Evolutionary conservation across 768 basidiomycete species (phyloP).

Genomic region (Amanita molliuscula): DNA sequence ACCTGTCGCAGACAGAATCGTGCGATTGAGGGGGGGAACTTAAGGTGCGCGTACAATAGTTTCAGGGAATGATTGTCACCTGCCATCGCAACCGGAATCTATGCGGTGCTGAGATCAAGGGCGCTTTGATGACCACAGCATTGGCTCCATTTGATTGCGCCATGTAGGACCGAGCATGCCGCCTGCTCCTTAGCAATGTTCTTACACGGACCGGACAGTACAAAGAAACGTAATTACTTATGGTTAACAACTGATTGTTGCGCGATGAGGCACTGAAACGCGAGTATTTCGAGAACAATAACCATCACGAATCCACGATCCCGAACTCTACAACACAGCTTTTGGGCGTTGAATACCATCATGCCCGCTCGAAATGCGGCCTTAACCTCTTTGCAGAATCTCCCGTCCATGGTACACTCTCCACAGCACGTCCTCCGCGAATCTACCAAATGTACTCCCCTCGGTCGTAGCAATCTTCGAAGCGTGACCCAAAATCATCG

Average conservation of each 20-base stretch:
- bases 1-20: constrained; percentile 4
- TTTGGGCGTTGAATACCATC: not conserved
- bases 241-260: no score
- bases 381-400: constrained; percentile 39
- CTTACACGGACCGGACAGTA: not conserved
- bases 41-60: not conserved
- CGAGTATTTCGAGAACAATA: not conserved
- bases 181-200: not conserved
- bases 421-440: constrained; percentile 61
- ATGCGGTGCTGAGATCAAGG: constrained; percentile 6
- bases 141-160: not conserved
- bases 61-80: constrained; percentile 4
- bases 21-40: not conserved
- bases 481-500: constrained; percentile 53
- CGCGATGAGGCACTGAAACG: not conserved
- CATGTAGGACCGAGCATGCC: not conserved
- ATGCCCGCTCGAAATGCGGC: not conserved
- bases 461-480: constrained; percentile 55
- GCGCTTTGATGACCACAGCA: constrained; percentile 2
- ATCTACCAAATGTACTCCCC: constrained; percentile 68
- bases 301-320: constrained; percentile 8
- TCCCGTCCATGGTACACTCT: constrained; percentile 40
- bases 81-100: constrained; percentile 4
- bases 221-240: no score
- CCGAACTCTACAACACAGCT: constrained; percentile 6